phyloP scores from a whole-genome alignment of 768 basidiomycete species.

The Botryobasidium botryosum region DNA sequence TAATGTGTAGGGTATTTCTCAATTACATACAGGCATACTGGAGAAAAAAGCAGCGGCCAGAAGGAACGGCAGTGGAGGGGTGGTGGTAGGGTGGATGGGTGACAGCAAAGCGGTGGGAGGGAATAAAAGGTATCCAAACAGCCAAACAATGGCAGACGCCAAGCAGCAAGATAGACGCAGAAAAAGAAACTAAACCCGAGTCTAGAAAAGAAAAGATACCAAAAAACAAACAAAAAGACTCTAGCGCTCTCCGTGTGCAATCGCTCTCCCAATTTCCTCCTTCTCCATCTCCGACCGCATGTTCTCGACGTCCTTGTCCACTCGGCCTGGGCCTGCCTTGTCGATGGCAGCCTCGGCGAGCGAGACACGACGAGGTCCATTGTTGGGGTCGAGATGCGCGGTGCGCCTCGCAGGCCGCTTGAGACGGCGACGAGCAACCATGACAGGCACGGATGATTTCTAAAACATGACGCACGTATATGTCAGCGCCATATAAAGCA shows the following conservation, averaged over 20 bases:
- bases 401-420: slow-evolving; percentile 70
- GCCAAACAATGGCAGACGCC: no score
- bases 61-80: no score
- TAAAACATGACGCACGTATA: slow-evolving; percentile 20
- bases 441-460: slow-evolving; percentile 90
- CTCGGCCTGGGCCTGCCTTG: slow-evolving; percentile 58
- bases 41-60: no score
- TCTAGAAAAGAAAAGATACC: not conserved
- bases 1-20: no score
- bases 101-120: no score
- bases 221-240: no score
- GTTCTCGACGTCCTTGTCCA: slow-evolving; percentile 69
- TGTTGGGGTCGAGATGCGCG: slow-evolving; percentile 39
- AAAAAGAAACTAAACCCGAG: not conserved
- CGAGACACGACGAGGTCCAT: slow-evolving; percentile 34
- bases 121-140: no score
- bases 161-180: no score
- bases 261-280: slow-evolving; percentile 27
- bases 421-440: slow-evolving; percentile 86
- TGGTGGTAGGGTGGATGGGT: no score
- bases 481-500: slow-evolving; percentile 2
- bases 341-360: slow-evolving; percentile 81
- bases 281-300: slow-evolving; percentile 64
- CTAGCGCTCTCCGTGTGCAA: not conserved
- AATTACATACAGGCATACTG: no score